Percentiles rank a stretch among this genome's conserved stretches.
phyloP scores from a whole-genome alignment of 257 asterid species.

The Perilla frutescens region DNA sequence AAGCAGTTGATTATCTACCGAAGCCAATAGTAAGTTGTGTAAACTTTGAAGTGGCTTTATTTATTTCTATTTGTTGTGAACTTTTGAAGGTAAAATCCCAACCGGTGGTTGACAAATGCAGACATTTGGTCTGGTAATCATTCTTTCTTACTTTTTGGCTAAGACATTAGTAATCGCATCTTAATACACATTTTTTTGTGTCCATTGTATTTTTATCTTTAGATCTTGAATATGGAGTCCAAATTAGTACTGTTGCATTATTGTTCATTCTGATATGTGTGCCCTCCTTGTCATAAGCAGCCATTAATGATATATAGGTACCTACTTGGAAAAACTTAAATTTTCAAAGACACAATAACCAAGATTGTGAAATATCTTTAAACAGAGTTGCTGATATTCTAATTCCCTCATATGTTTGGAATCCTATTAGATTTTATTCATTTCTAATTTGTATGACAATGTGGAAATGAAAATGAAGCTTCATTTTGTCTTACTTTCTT shows the following conservation, averaged over 20 bases:
- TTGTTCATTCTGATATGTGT: slow-evolving; percentile 13
- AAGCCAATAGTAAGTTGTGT: neutral
- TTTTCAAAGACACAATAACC: neutral
- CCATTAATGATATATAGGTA: slow-evolving; percentile 6
- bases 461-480: neutral
- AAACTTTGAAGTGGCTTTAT: slow-evolving; percentile 20
- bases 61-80: slow-evolving; percentile 31
- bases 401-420: slow-evolving; percentile 13
- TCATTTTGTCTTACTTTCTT: slow-evolving; percentile 19
- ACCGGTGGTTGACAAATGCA: slow-evolving; percentile 83
- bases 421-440: neutral
- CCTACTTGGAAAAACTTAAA: neutral
- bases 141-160: slow-evolving; percentile 26
- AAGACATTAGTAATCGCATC: slow-evolving; percentile 5
- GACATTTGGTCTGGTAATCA: slow-evolving; percentile 86
- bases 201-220: slow-evolving; percentile 10
- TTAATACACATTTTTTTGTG: neutral
- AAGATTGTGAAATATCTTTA: slow-evolving; percentile 7
- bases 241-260: slow-evolving; percentile 16
- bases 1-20: slow-evolving; percentile 20
- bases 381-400: slow-evolving; percentile 4
- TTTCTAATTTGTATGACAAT: neutral
- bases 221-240: neutral
- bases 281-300: slow-evolving; percentile 1
- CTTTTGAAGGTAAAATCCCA: slow-evolving; percentile 81